Base-by-base conservation (phyloP, 805 yeast genomes). In the Zygotorulaspora sp. region DNA sequence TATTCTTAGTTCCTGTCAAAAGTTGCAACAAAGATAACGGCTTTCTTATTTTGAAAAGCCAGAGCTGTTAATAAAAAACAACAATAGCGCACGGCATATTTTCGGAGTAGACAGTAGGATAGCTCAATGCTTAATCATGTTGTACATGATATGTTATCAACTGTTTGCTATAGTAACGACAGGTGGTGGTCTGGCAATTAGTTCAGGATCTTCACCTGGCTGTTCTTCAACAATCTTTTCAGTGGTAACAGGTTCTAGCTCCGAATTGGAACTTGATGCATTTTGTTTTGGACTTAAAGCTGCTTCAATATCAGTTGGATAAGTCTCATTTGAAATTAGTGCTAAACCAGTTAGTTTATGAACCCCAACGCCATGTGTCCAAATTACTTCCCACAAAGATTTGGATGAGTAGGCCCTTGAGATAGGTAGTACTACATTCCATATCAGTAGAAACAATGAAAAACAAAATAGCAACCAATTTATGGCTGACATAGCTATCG, bases 401-500 rank as follows among this genome's bases (percentile, higher is more conserved):
- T n/a, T 11, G 26, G 13, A 11, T 5, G 26, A 23, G 26, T 23
- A 23, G 26, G 26, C 12, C 26, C 26, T 23, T 5, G 12, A 23
- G 4, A 23, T n/a, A 4, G 26, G 26, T 7, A 23, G 6, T 16
- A 30, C 40, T 5, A 22, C 13, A 17, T 30, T 30, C 12, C 30
- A n/a, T 8, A 30, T 16, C 25, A 36, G 19, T 11, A 36, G 25
- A 20, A 21, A 16, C 9, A 30, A 20, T 5, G 40, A 30, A 6
- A 12, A 32, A 10, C 15, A 30, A 11, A 18, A 36, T 20, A 36
- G 22, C 5, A 16, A 35, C 40, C 30, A 30, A 12, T 18, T 15
- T 17, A 36, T n/a, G 11, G 35, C 40, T 9, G 35, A 14, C 35
- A 36, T 30, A 7, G 40, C 40, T 19, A 36, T 36, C 3, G 32